Conservation (phyloP, 805 yeast species). For the Brettanomyces custersianus region DNA sequence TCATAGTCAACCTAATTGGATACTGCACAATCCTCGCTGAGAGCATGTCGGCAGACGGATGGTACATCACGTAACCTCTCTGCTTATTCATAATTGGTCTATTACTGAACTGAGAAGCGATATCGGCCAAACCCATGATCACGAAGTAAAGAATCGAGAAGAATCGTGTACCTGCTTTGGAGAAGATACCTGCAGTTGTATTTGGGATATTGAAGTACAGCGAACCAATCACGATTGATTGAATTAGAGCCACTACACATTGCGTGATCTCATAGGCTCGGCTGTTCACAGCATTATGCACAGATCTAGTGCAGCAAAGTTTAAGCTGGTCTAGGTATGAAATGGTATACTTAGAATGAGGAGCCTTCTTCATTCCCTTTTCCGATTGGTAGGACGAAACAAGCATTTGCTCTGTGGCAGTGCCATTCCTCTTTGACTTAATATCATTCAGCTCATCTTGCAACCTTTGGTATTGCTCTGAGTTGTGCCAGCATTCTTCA, state of each 20-base stretch:
- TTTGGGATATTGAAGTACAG: slow-evolving; percentile 20
- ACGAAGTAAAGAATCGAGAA: slow-evolving; percentile 53
- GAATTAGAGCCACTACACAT: slow-evolving; percentile 40
- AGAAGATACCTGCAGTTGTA: slow-evolving; percentile 24
- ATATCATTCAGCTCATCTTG: slow-evolving; percentile 19
- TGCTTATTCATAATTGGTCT: slow-evolving; percentile 60
- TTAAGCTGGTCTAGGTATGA: slow-evolving; percentile 42
- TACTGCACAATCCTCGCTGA: slow-evolving; percentile 47
- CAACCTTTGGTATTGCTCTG: slow-evolving; percentile 41
- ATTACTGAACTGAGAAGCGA: slow-evolving; percentile 46
- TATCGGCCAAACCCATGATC: slow-evolving; percentile 53
- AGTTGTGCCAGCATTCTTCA: slow-evolving; percentile 45
- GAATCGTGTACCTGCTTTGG: slow-evolving; percentile 54
- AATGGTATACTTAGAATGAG: too few species aligned
- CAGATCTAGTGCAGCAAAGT: slow-evolving; percentile 44
- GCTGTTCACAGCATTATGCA: slow-evolving; percentile 47
- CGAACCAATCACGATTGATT: slow-evolving; percentile 54
- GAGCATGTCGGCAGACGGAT: slow-evolving; percentile 58
- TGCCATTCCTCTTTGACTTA: background rate
- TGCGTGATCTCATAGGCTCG: slow-evolving; percentile 42
- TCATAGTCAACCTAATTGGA: slow-evolving; percentile 46
- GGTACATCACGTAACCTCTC: slow-evolving; percentile 51
- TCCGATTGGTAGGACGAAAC: too few species aligned
- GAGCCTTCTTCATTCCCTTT: too few species aligned
- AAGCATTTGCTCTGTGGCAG: too few species aligned